A percentile compares a stretch with the other conserved stretches of the same genome.
Conservation (phyloP, 306 rosid genomes). For the Dalbergia oliveri region DNA sequence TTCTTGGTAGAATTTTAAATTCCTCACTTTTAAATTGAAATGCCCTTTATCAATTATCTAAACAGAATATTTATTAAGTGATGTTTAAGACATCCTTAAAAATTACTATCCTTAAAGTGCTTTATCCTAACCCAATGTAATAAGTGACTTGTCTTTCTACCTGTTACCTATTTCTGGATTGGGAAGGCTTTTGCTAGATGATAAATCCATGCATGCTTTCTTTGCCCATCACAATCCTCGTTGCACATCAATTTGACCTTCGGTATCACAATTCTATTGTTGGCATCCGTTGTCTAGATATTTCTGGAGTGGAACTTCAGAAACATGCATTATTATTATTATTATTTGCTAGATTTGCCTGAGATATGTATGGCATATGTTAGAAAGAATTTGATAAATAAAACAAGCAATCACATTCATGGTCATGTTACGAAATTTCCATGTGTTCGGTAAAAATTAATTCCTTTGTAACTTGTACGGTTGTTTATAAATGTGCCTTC, state of each 20-base stretch:
- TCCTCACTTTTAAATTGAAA: background rate
- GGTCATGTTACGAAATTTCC: conserved; percentile 5
- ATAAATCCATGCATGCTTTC: conserved; percentile 17
- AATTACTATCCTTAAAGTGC: background rate
- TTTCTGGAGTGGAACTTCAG: background rate
- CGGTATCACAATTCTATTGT: background rate
- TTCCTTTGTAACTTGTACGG: background rate
- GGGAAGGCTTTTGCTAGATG: background rate
- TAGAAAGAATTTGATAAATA: background rate
- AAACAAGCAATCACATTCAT: background rate
- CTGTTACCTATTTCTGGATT: background rate
- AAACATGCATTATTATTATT: conserved; percentile 4
- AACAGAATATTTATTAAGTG: background rate
- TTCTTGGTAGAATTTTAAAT: background rate
- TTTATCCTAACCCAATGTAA: too few species aligned
- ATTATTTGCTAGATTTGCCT: background rate
- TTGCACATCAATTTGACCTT: background rate
- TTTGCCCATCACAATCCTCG: background rate
- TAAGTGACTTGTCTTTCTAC: background rate
- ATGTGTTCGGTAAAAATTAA: background rate
- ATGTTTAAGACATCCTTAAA: background rate
- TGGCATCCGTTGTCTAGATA: conserved; percentile 17
- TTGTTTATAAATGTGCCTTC: conserved; percentile 22
- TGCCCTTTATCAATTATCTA: background rate
- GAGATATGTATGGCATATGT: background rate